phyloP scores from a whole-genome alignment of 345 rosid species.

The Linum tenue region DNA sequence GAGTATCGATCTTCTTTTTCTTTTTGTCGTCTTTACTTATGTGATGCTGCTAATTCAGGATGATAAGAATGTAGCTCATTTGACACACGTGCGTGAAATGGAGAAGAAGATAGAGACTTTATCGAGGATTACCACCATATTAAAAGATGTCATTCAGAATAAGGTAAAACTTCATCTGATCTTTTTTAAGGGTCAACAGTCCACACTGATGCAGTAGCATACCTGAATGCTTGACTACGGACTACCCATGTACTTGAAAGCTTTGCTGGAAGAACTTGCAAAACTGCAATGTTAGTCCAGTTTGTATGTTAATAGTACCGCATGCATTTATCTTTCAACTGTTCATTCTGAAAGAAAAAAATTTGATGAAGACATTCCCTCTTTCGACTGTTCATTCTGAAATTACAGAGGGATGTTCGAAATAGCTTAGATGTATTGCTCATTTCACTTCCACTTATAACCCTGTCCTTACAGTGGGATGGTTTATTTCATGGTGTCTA shows the following conservation, averaged over 20 bases:
- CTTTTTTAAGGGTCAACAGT: neutral
- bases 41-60: conserved; percentile 37
- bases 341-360: neutral
- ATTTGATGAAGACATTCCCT: too few relatives aligned
- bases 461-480: neutral
- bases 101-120: conserved; percentile 83
- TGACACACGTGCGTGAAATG: conserved; percentile 96
- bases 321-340: neutral
- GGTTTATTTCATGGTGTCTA: neutral
- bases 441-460: neutral
- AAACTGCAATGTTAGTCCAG: neutral
- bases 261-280: neutral
- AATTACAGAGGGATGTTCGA: neutral
- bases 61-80: conserved; percentile 90
- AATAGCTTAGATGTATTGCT: neutral
- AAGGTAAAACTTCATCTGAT: conserved; percentile 42
- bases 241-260: neutral
- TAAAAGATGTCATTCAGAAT: conserved; percentile 96
- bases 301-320: neutral
- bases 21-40: neutral
- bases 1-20: neutral
- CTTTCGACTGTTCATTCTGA: neutral
- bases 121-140: conserved; percentile 73
- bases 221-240: neutral
- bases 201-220: neutral